A percentile compares a stretch with the other conserved stretches of the same genome.
Conservation (phyloP, 1,284 basidiomycete species). For the Ganoderma multipileum region DNA sequence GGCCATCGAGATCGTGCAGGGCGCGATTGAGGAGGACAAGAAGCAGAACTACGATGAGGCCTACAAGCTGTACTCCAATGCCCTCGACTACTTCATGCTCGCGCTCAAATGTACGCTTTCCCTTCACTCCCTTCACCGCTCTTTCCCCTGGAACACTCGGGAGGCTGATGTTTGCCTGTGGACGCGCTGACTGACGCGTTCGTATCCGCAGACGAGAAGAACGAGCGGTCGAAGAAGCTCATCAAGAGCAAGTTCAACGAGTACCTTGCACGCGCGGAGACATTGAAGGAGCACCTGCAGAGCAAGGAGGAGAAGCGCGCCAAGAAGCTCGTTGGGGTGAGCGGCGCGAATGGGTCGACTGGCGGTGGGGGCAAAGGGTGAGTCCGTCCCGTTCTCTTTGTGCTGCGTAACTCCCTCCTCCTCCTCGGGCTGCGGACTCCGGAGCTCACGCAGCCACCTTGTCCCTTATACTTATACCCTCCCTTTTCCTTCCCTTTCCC, state of each 20-base stretch:
- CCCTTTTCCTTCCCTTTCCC: constrained; percentile 4
- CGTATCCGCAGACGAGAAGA: constrained; percentile 89
- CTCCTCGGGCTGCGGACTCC: neutral
- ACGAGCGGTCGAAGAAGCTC: constrained; percentile 89
- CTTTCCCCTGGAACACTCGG: neutral
- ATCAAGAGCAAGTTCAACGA: constrained; percentile 93
- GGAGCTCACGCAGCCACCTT: constrained; percentile 16
- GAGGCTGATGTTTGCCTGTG: neutral
- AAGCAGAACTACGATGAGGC: constrained; percentile 96
- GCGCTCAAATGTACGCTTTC: constrained; percentile 73
- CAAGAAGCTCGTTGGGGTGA: constrained; percentile 81
- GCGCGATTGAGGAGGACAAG: constrained; percentile 94
- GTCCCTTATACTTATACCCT: neutral
- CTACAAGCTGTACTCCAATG: constrained; percentile 94
- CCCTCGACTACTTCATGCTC: constrained; percentile 98
- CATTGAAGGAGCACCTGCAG: constrained; percentile 85
- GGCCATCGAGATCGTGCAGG: constrained; percentile 94
- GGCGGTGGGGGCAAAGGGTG: constrained; percentile 75
- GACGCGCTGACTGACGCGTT: constrained; percentile 26
- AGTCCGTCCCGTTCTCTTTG: constrained; percentile 38
- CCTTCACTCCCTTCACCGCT: neutral
- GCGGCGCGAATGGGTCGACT: constrained; percentile 69
- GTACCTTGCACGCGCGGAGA: constrained; percentile 93
- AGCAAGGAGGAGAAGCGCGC: constrained; percentile 72
- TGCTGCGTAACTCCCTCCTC: constrained; percentile 1